Evolutionary conservation across 331 rosid genomes (phyloP), one percentile per base, ranked within the genome.

Genomic region (Pyrus hybrid): DNA sequence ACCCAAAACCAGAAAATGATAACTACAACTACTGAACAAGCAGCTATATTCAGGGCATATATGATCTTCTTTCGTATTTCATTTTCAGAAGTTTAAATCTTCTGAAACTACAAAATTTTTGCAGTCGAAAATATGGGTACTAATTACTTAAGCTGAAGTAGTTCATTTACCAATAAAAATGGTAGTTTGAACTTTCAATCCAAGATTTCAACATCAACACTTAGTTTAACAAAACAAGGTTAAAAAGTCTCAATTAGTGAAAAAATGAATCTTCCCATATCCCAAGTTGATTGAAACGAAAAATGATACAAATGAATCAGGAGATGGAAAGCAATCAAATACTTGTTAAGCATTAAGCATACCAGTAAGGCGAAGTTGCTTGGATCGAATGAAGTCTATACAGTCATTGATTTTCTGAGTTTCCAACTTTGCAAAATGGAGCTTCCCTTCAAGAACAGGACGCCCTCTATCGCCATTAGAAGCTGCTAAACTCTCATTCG

Each of bases 401-500:
- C 93, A 88, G 43, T 94, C 97, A 75, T 84, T 75, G 67, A 91
- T 90, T 82, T 90, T 91, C 88, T 88, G 73, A n/a, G 97, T 88
- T 76, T 91, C 97, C 10, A 94, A 94, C 72, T 82, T 91, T 63
- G 83, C 85, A 80, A 94, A 94, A 83, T 87, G 89, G 66, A 94
- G 93, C 81, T 76, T 94, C 85, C 96, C 97, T 73, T 83, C 78
- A 76, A 90, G 81, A 87, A 84, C 81, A 58, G 81, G 74, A 64
- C 7, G 28, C 60, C 77, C 73, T 78, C 73, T 60, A 26, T 63
- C 68, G 63, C 77, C 80, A 18, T 73, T 84, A 56, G 86, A 82
- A 61, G 78, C 88, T 70, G 68, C 76, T n/a, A 73, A 63, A 57
- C 76, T 72, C 26, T 80, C 85, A 73, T 79, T 63, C 21, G 80